Evolutionary conservation across 129 eudicot species (phyloP).

Genomic region (Tagetes patula): DNA sequence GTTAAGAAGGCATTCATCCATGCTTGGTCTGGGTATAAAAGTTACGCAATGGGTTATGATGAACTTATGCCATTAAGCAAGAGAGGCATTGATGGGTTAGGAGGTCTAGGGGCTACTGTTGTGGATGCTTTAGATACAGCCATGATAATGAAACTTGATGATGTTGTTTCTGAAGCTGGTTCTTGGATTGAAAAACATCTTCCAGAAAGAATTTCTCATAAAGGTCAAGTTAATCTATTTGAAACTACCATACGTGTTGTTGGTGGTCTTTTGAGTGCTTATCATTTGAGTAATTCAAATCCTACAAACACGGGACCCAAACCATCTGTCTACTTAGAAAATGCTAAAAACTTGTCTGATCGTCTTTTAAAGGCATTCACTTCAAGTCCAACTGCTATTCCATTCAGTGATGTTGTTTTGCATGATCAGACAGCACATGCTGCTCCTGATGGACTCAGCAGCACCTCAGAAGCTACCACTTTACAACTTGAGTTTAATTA

Average conservation of each 20-base stretch:
- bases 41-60: slow-evolving; percentile 85
- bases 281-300: slow-evolving; percentile 68
- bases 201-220: slow-evolving; percentile 56
- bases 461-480: slow-evolving; percentile 93
- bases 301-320: slow-evolving; percentile 56
- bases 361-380: slow-evolving; percentile 77
- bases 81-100: slow-evolving; percentile 86
- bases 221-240: slow-evolving; percentile 91
- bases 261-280: slow-evolving; percentile 98
- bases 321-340: slow-evolving; percentile 71
- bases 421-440: slow-evolving; percentile 70
- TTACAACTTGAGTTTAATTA: slow-evolving; percentile 92
- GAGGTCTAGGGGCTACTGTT: slow-evolving; percentile 93
- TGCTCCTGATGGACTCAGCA: slow-evolving; percentile 95
- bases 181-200: slow-evolving; percentile 89
- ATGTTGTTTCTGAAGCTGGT: slow-evolving; percentile 82
- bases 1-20: slow-evolving; percentile 77
- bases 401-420: slow-evolving; percentile 84
- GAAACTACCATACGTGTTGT: slow-evolving; percentile 94
- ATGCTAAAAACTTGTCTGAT: slow-evolving; percentile 84
- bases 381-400: slow-evolving; percentile 85
- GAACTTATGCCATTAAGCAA: slow-evolving; percentile 91
- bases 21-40: slow-evolving; percentile 91
- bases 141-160: slow-evolving; percentile 84
- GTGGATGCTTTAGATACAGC: slow-evolving; percentile 97